phyloP scores from a whole-genome alignment of 345 rosid genomes.

The Clarkia xantiana region DNA sequence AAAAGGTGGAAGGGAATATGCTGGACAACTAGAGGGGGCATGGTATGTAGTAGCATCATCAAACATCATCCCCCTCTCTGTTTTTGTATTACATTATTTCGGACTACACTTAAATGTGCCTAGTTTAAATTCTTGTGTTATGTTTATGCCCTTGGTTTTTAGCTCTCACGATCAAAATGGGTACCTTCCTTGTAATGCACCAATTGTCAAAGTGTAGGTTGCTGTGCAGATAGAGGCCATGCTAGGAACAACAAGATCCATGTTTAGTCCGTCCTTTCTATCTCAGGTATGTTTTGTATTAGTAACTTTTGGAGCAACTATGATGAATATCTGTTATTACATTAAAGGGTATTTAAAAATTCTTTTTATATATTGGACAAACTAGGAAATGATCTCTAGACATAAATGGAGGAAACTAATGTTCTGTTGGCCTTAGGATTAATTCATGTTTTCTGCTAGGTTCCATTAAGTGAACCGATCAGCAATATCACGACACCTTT shows the following conservation, averaged over 20 bases:
- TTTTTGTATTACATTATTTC: background rate
- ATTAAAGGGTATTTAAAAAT: too few relatives aligned
- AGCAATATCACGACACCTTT: constrained; percentile 1
- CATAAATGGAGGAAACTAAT: too few relatives aligned
- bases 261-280: constrained; percentile 42
- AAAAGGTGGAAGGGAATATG: constrained; percentile 51
- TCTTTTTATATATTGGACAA: too few relatives aligned
- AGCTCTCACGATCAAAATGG: background rate
- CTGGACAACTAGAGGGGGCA: constrained; percentile 75
- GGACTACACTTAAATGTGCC: background rate
- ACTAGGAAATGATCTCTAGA: too few relatives aligned
- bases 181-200: background rate
- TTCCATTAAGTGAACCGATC: too few relatives aligned
- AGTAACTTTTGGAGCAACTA: too few relatives aligned
- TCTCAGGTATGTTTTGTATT: constrained; percentile 25
- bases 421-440: too few relatives aligned
- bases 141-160: background rate
- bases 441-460: too few relatives aligned
- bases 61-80: background rate
- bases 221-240: constrained; percentile 49
- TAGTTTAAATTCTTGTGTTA: background rate
- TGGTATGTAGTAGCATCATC: constrained; percentile 25
- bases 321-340: too few relatives aligned
- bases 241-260: constrained; percentile 38
- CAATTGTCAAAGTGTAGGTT: constrained; percentile 22